These are phyloP conservation scores for Arabidopsis hybrid DNA, from an alignment of 441 rosid species.

Conservation along the genomic window DNA sequence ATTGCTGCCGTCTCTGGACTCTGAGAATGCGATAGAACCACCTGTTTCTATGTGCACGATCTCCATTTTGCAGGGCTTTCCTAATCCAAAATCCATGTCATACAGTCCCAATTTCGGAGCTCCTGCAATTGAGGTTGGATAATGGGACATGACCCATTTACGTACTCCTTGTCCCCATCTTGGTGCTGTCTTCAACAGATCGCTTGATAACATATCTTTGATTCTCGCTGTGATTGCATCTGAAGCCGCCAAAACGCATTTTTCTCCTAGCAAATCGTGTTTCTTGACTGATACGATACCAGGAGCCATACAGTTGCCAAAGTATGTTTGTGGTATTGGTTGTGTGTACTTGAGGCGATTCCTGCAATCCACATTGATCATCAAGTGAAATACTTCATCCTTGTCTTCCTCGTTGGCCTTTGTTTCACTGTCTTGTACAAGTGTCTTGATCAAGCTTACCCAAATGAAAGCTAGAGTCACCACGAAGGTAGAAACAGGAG, in stretches of 20 bases:
- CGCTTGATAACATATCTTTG: slow-evolving; percentile 38
- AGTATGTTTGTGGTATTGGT: slow-evolving; percentile 36
- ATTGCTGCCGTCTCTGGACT: slow-evolving; percentile 36
- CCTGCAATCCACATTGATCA: slow-evolving; percentile 46
- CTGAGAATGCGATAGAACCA: slow-evolving; percentile 29
- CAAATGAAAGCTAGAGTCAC: slow-evolving; percentile 38
- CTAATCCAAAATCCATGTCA: slow-evolving; percentile 40
- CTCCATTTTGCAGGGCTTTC: slow-evolving; percentile 40
- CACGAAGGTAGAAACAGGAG: slow-evolving; percentile 32
- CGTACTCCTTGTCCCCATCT: slow-evolving; percentile 35
- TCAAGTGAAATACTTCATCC: slow-evolving; percentile 26
- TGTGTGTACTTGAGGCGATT: slow-evolving; percentile 33
- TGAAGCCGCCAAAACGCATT: slow-evolving; percentile 22
- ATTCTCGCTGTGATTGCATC: slow-evolving; percentile 13
- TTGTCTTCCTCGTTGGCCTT: slow-evolving; percentile 24
- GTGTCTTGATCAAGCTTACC: slow-evolving; percentile 34
- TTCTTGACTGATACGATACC: slow-evolving; percentile 35
- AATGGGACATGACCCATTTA: slow-evolving; percentile 40
- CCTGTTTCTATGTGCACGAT: slow-evolving; percentile 38
- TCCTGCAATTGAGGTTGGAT: slow-evolving; percentile 33
- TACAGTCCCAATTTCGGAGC: slow-evolving; percentile 39
- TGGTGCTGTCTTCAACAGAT: slow-evolving; percentile 39
- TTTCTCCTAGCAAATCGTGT: slow-evolving; percentile 19
- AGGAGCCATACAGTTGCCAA: slow-evolving; percentile 44
- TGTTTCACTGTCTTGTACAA: slow-evolving; percentile 6